phyloP scores from a whole-genome alignment of 2,329 filamentous ascomycete genomes.

The Malbranchea zuffiana region DNA sequence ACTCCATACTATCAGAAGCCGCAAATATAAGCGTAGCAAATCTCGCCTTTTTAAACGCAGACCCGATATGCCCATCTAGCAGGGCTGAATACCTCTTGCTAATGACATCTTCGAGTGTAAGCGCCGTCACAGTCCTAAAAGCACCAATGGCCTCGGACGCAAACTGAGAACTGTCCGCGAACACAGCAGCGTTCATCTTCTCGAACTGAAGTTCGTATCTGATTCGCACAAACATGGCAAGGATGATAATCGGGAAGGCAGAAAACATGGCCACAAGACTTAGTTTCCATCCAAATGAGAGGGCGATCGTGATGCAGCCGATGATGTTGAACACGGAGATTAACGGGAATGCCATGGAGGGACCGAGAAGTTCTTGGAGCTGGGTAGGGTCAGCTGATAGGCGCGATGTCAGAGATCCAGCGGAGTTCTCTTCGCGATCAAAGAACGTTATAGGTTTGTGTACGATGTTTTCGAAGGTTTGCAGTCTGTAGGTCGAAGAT shows the following conservation, averaged over 20 bases:
- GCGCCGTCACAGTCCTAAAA: constrained; percentile 59
- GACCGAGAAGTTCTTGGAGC: constrained; percentile 41
- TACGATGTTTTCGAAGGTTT: constrained; percentile 39
- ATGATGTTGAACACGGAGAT: constrained; percentile 55
- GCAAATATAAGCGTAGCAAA: constrained; percentile 56
- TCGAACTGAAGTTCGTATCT: constrained; percentile 60
- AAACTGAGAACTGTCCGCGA: constrained; percentile 61
- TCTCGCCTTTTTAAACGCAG: constrained; percentile 51
- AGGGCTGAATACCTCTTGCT: constrained; percentile 50
- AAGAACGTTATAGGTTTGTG: constrained; percentile 35
- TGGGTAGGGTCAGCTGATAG: constrained; percentile 41
- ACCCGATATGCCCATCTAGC: constrained; percentile 47
- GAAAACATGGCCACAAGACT: constrained; percentile 56
- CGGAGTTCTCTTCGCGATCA: constrained; percentile 38
- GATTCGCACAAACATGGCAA: constrained; percentile 41
- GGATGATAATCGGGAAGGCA: constrained; percentile 41
- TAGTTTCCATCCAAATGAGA: constrained; percentile 67
- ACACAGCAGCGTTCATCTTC: constrained; percentile 56
- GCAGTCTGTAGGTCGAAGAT: constrained; percentile 30
- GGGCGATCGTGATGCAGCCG: constrained; percentile 56
- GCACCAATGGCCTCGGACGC: constrained; percentile 63
- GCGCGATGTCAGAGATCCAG: constrained; percentile 38
- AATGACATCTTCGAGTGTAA: constrained; percentile 60
- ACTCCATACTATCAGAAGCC: constrained; percentile 55
- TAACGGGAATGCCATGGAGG: constrained; percentile 41